Evolutionary conservation across 371 early-diverging fungal genomes (phyloP), one percentile per base, ranked within the genome.

Genomic region (Rhizopus sp.): DNA sequence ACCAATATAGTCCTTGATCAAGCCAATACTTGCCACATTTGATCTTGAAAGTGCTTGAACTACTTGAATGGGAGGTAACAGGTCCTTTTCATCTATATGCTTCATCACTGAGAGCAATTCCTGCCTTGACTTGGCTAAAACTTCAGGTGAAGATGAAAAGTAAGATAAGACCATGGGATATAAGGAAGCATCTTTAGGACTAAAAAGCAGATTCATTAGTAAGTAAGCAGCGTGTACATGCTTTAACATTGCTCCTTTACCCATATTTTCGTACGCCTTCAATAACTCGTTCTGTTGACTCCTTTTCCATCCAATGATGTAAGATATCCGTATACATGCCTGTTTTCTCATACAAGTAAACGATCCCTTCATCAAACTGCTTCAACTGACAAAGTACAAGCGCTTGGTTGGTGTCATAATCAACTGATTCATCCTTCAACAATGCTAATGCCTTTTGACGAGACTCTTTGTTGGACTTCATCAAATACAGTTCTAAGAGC

Each of bases 321-420:
- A 96, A 59, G 50, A 94, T 89, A 23, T 93, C 93, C 12, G 81
- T 75, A 65, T 90, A 90, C 92, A 92, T 84, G 16, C 75, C 79
- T 60, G 89, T 85, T 38, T 86, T 89, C 73, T 94, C 92, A 58
- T 93, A 92, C 23, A 97, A 69, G 59, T 85, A 92, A 16, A 95
- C 85, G 15, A 89, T 85, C 0, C 96, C 98, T 5, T 87, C 87
- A 53, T 87, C 86, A 70, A 94, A 96, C 4, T 84, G 70, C 49
- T 90, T 85, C 50, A 88, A 68, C 38, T 93, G 88, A 63, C 97
- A 96, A 4, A 97, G 81, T 4, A 96, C 88, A 37, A 95, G 69
- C 0, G 95, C 94, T 34, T 95, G 93, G 62, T 96, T 93, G 48
- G 88, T 81, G 73, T 97, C 97, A 64, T 94, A 93, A 1, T 74